Evolutionary conservation across 2,329 filamentous ascomycete genomes (phyloP).

Genomic region (Fusarium camptoceras): DNA sequence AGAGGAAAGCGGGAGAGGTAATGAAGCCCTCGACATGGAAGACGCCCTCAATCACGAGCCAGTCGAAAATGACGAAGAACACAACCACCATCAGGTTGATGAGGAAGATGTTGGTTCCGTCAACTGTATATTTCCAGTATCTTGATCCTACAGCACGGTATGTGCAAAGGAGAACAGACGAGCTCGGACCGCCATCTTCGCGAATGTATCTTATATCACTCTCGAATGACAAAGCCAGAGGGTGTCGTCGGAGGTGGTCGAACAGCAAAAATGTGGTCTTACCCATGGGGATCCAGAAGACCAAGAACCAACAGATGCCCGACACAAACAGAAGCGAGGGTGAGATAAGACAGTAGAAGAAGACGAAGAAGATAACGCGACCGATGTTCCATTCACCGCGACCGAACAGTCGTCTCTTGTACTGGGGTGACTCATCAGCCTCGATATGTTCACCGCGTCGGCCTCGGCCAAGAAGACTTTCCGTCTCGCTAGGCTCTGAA

Average conservation of each 20-base stretch:
- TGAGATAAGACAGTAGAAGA: constrained; percentile 93
- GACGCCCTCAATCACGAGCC: constrained; percentile 77
- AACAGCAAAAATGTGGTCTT: constrained; percentile 91
- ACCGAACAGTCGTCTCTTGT: constrained; percentile 91
- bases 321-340: constrained; percentile 89
- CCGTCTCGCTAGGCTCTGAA: constrained; percentile 84
- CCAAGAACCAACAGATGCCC: constrained; percentile 91
- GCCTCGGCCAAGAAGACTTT: constrained; percentile 81
- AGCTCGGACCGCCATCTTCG: constrained; percentile 75
- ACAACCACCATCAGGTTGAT: constrained; percentile 97
- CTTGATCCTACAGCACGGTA: constrained; percentile 93
- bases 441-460: constrained; percentile 68
- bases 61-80: constrained; percentile 95
- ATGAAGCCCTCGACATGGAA: constrained; percentile 78
- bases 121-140: constrained; percentile 99
- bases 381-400: constrained; percentile 96
- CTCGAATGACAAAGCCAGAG: constrained; percentile 92
- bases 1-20: constrained; percentile 87
- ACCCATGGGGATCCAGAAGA: constrained; percentile 99
- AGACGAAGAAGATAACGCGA: constrained; percentile 93
- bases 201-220: constrained; percentile 83
- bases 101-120: constrained; percentile 98
- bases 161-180: constrained; percentile 92
- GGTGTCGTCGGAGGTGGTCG: constrained; percentile 91
- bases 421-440: constrained; percentile 52